Percentiles rank a stretch among this genome's conserved stretches.
These are phyloP conservation scores for Diplodia mutila DNA, from an alignment of 2,329 filamentous ascomycete species.

Conservation along the genomic window DNA sequence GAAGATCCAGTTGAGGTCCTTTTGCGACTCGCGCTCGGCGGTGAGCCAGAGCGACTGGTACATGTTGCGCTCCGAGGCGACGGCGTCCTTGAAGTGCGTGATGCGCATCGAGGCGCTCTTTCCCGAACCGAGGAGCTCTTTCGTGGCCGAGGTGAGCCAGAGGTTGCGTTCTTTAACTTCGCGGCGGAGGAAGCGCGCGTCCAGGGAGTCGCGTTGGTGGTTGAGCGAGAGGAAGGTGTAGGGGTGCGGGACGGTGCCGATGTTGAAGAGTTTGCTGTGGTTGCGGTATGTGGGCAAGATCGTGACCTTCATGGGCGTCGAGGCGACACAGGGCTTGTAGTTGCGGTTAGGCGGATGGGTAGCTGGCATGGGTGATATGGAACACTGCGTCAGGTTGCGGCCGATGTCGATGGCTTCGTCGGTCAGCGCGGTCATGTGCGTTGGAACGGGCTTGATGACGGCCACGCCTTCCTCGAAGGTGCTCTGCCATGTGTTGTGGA, in stretches of 20 bases:
- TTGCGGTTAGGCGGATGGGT: conserved; percentile 84
- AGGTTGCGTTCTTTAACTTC: conserved; percentile 72
- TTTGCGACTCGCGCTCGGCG: conserved; percentile 64
- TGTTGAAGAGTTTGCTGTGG: conserved; percentile 72
- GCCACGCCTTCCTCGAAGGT: conserved; percentile 71
- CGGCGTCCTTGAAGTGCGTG: conserved; percentile 76
- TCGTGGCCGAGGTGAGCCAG: conserved; percentile 76
- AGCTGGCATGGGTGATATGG: conserved; percentile 69
- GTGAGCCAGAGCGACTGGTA: conserved; percentile 78
- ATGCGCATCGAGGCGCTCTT: conserved; percentile 68
- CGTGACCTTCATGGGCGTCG: conserved; percentile 63
- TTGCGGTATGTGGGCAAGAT: conserved; percentile 73
- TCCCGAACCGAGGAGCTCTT: conserved; percentile 66
- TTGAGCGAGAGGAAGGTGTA: conserved; percentile 77
- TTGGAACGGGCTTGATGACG: conserved; percentile 76
- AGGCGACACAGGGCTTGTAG: conserved; percentile 69
- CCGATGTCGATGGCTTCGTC: conserved; percentile 73
- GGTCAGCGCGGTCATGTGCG: conserved; percentile 74
- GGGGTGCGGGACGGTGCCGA: conserved; percentile 88
- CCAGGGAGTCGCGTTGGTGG: conserved; percentile 54
- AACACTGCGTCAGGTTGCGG: conserved; percentile 74
- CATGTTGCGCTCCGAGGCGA: conserved; percentile 64
- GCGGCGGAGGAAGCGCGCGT: conserved; percentile 52
- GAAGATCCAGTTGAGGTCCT: conserved; percentile 86
- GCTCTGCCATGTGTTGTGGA: conserved; percentile 85